phyloP scores from a whole-genome alignment of 139 green algal species.

The Gonium pectorale region DNA sequence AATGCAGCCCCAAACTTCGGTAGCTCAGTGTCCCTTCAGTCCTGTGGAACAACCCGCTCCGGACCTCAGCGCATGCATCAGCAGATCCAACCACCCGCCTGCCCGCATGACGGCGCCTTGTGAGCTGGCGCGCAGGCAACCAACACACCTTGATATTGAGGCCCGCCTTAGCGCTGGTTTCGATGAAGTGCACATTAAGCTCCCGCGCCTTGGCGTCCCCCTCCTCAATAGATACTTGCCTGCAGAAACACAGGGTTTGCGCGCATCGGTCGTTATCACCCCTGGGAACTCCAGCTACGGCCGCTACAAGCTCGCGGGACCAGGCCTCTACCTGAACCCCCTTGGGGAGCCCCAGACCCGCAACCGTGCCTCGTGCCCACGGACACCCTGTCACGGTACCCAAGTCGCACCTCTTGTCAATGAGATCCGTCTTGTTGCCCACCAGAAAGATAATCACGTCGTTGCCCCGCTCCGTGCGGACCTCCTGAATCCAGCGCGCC shows the following conservation, averaged over 20 bases:
- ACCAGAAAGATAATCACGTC: constrained; percentile 99
- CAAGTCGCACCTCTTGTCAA: constrained; percentile 88
- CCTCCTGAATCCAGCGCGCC: constrained; percentile 96
- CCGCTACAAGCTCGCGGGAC: no score
- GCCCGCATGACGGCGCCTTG: no score
- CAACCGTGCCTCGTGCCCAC: neutral
- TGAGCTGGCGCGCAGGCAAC: no score
- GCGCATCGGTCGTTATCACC: no score
- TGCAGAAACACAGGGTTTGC: constrained; percentile 40
- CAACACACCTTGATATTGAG: constrained; percentile 99
- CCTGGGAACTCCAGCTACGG: no score
- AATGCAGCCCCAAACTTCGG: no score
- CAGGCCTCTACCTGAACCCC: no score
- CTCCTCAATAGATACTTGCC: constrained; percentile 97
- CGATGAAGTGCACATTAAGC: constrained; percentile 97
- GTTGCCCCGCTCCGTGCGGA: constrained; percentile 93
- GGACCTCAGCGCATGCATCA: no score
- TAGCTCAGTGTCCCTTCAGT: no score
- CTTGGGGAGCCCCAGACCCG: no score
- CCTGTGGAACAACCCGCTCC: no score
- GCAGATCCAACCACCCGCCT: no score
- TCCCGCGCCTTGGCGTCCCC: constrained; percentile 94
- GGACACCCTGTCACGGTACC: neutral
- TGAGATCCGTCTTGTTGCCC: constrained; percentile 99
- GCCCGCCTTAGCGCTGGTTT: constrained; percentile 98